phyloP scores from a whole-genome alignment of 441 rosid species.

The Euphorbia schlechtendalii region DNA sequence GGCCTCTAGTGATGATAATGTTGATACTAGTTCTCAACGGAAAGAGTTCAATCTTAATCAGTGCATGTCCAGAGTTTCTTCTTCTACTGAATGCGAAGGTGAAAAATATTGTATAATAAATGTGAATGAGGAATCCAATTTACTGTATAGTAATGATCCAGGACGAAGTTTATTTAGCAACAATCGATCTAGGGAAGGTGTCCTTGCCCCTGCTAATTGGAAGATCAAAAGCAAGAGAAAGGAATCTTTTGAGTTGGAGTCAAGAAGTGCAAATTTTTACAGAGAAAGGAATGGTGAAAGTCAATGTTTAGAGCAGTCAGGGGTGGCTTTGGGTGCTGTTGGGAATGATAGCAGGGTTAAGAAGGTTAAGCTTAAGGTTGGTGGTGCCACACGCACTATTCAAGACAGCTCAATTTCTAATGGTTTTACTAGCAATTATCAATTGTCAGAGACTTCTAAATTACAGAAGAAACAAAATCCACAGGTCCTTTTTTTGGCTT shows the following conservation, averaged over 20 bases:
- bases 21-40: slow-evolving; percentile 42
- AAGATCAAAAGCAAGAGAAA: slow-evolving; percentile 30
- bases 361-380: slow-evolving; percentile 64
- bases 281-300: slow-evolving; percentile 44
- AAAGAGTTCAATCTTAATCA: slow-evolving; percentile 75
- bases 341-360: slow-evolving; percentile 49
- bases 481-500: slow-evolving; percentile 40
- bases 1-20: slow-evolving; percentile 62
- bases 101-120: slow-evolving; percentile 21
- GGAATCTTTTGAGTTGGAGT: slow-evolving; percentile 20
- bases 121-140: slow-evolving; percentile 33
- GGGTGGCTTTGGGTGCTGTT: slow-evolving; percentile 24
- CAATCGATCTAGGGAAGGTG: slow-evolving; percentile 62
- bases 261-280: slow-evolving; percentile 17
- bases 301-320: slow-evolving; percentile 31
- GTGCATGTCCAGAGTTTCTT: slow-evolving; percentile 41
- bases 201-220: slow-evolving; percentile 72
- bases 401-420: slow-evolving; percentile 38
- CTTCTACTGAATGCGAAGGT: slow-evolving; percentile 29
- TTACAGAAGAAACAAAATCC: slow-evolving; percentile 29
- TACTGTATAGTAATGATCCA: slow-evolving; percentile 29
- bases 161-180: slow-evolving; percentile 30
- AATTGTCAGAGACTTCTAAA: slow-evolving; percentile 28
- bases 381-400: slow-evolving; percentile 53
- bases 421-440: slow-evolving; percentile 35